Percentiles rank a stretch among this genome's conserved stretches.
These are phyloP conservation scores for Colletotrichum sp. DNA, from an alignment of 2,329 filamentous ascomycete genomes.

Conservation along the genomic window DNA sequence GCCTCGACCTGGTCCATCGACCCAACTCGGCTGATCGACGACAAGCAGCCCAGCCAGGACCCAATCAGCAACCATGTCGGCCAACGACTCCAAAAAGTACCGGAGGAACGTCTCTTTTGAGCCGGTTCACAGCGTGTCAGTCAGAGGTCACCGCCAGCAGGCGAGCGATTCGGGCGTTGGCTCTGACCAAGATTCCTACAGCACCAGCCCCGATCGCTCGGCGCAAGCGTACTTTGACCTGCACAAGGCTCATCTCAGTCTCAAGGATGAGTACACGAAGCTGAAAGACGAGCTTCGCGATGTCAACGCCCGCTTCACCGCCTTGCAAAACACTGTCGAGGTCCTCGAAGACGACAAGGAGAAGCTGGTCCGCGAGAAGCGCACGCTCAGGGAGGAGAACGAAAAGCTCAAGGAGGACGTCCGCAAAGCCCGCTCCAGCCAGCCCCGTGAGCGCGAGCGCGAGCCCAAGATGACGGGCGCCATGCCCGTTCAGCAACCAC, in stretches of 20 bases:
- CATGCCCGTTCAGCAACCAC: slow-evolving; percentile 27
- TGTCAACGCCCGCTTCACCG: slow-evolving; percentile 29
- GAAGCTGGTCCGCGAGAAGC: slow-evolving; percentile 22
- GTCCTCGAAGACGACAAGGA: slow-evolving; percentile 42
- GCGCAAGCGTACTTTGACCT: slow-evolving; percentile 20
- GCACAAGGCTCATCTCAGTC: background rate
- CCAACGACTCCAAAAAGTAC: slow-evolving; percentile 14
- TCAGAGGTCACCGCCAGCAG: slow-evolving; percentile 22
- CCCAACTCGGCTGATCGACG: slow-evolving; percentile 2
- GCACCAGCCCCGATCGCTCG: slow-evolving; percentile 23
- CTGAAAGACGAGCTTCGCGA: slow-evolving; percentile 27
- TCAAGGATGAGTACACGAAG: slow-evolving; percentile 23
- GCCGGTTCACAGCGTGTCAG: background rate
- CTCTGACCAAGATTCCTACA: slow-evolving; percentile 23
- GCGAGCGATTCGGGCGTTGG: slow-evolving; percentile 25
- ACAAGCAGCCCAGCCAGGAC: background rate
- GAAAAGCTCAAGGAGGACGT: slow-evolving; percentile 18
- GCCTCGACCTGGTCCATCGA: background rate
- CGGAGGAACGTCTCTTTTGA: slow-evolving; percentile 14
- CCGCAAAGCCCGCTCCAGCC: slow-evolving; percentile 6
- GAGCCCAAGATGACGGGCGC: slow-evolving; percentile 27
- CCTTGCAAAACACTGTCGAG: slow-evolving; percentile 7
- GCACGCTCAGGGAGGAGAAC: slow-evolving; percentile 31
- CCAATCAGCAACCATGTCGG: slow-evolving; percentile 17
- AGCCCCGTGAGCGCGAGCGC: slow-evolving; percentile 8